Evolutionary conservation across 2,329 filamentous ascomycete species (phyloP), one percentile per base, ranked within the genome.

Genomic region (Alternaria sp.): DNA sequence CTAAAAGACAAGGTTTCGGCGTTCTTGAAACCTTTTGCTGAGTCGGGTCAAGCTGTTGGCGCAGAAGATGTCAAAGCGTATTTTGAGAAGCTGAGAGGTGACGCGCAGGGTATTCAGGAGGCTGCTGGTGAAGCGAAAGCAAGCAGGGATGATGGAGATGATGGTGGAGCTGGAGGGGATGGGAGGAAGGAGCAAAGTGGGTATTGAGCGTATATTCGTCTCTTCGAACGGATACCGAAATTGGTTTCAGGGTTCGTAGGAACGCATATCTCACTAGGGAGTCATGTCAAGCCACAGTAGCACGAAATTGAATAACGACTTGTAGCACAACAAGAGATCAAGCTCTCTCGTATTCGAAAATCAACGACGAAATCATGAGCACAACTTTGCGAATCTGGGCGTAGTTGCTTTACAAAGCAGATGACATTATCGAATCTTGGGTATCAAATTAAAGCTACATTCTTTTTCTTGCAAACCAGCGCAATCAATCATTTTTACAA

Each of bases 11-110:
- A 94, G 75, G 88, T 99, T n/a, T 97, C 94, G 83, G 89, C 90
- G 0, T 98, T 99, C 77, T 88, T 99, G 72, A 89, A 94, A 79
- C 91, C 96, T 43, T 99, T 97, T 76, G 95, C 95, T 0, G 93
- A 97, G 75, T 96, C 90, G 64, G 94, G 94, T 1, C 83, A 91
- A 78, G 89, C 92, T 0, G 94, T 99, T 22, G 90, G 93, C 1
- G 94, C 94, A 1, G 95, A 99, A 75, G 94, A 98, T 79, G 95
- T 99, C 79, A 99, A 97, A 79, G 88, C 88, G 2, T 97, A 97
- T 77, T 99, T 99, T 85, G 94, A 94, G 52, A 94, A 95, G 81
- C 80, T 99, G 68, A 87, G 95, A 64, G 95, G 95, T 59, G 95
- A 98, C 78, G 91, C 93, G 44, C 82, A 91, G 69, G 91, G 84